Base-by-base conservation (phyloP, 1,284 basidiomycete species). In the Cystobasidiaceae sp. region DNA sequence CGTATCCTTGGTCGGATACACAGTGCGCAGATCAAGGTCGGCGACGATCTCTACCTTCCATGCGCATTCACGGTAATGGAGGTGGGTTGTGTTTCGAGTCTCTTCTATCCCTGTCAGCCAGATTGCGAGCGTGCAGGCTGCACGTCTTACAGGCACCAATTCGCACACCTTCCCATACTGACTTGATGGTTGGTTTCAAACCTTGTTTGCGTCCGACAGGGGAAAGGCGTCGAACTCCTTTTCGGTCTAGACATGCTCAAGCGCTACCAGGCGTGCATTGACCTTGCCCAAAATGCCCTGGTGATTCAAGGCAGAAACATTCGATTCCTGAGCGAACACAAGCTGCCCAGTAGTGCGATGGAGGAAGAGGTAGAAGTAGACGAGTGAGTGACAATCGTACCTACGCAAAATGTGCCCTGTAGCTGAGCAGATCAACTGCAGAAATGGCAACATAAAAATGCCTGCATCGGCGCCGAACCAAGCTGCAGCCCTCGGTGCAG, bases 171-270 rank as follows among this genome's bases (percentile, higher is more conserved):
- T n/a, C n/a, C n/a, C n/a, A n/a, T n/a, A n/a, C n/a, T n/a, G n/a
- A n/a, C n/a, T n/a, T n/a, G n/a, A n/a, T n/a, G n/a, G n/a, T n/a
- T n/a, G n/a, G n/a, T n/a, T n/a, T n/a, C n/a, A n/a, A n/a, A 39
- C 37, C n/a, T 39, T 39, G 37, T 39, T 39, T 11, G 37, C 37
- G 19, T 41, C 11, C 27, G 30, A 19, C 70, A 90, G 87, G 93
- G 93, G 25, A 84, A 86, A 33, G 86, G 88, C 61, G 92, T 97
- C 43, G 94, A 98, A 73, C 84, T 98, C 21, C 81, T 98, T 1
- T 89, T 98, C 58, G 96, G 94, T 4, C 82, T 98, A 19, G 94
- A 98, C 80, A 98, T 98, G 96, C 84, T 98, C 61, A 97, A 94
- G 78, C 88, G 93, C 1, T 91, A 97, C 75, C 93, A 97, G 76